Conservation (phyloP, 2,329 filamentous ascomycete genomes). For the Aspergillus aculeatinus region DNA sequence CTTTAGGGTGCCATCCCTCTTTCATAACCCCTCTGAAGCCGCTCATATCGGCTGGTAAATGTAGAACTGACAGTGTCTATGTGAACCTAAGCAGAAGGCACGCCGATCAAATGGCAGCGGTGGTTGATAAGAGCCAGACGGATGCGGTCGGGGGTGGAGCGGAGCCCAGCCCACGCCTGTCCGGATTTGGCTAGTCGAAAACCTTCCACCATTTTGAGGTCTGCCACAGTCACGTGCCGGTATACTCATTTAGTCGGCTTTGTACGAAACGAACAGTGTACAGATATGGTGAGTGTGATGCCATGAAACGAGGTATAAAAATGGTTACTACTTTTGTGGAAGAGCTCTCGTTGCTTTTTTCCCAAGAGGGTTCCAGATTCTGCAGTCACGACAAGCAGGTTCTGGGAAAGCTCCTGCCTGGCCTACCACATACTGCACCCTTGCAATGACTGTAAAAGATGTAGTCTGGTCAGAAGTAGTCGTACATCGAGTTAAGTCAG, state of each 20-base stretch:
- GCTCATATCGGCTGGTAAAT: conserved; percentile 39
- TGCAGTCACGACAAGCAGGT: too few relatives aligned
- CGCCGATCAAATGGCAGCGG: conserved; percentile 10
- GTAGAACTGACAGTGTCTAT: not conserved
- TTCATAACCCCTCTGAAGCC: conserved; percentile 50
- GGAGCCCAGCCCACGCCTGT: not conserved
- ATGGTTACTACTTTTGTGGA: too few relatives aligned
- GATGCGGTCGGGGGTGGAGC: not conserved
- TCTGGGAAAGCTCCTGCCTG: too few relatives aligned
- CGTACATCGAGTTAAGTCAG: too few relatives aligned
- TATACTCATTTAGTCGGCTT: not conserved
- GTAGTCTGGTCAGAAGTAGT: too few relatives aligned
- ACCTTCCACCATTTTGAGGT: not conserved
- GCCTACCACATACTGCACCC: too few relatives aligned
- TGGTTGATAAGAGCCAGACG: conserved; percentile 1
- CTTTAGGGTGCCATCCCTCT: conserved; percentile 56
- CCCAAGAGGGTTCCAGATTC: too few relatives aligned
- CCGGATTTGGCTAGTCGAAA: not conserved
- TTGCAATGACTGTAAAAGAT: too few relatives aligned
- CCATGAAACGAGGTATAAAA: too few relatives aligned
- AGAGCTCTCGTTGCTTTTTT: too few relatives aligned
- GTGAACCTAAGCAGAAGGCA: not conserved
- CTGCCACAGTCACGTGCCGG: not conserved
- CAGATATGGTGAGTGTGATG: too few relatives aligned
- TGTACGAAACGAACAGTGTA: too few relatives aligned